These are phyloP conservation scores for Pugionium dolabratum DNA, from an alignment of 345 rosid genomes.

Conservation along the genomic window DNA sequence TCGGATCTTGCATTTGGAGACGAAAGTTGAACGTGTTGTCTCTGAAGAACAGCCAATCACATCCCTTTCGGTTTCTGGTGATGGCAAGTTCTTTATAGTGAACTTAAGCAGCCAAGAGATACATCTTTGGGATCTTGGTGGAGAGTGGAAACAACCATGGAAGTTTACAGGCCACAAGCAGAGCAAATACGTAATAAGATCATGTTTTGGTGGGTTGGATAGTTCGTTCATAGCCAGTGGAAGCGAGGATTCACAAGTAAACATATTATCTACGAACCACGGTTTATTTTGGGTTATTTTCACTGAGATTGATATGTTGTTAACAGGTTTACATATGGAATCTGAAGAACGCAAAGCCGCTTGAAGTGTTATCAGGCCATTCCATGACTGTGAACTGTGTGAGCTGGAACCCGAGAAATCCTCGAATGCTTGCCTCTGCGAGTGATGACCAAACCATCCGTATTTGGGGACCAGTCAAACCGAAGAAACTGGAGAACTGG, in stretches of 20 bases:
- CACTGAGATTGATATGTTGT: conserved; percentile 15
- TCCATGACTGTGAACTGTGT: conserved; percentile 81
- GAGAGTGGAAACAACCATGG: conserved; percentile 58
- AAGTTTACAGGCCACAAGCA: conserved; percentile 74
- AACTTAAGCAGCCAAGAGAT: conserved; percentile 87
- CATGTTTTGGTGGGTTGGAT: conserved; percentile 86
- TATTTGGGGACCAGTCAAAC: conserved; percentile 67
- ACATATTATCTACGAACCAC: not conserved
- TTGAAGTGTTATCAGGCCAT: conserved; percentile 78
- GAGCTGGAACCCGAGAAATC: conserved; percentile 82
- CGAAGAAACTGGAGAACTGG: conserved; percentile 23
- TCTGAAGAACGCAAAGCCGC: conserved; percentile 48
- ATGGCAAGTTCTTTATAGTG: conserved; percentile 71
- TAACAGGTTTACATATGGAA: conserved; percentile 88
- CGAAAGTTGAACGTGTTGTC: conserved; percentile 61
- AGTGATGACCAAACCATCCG: conserved; percentile 81
- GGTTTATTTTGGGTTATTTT: not conserved
- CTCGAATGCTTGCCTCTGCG: conserved; percentile 78
- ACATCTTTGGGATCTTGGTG: conserved; percentile 87
- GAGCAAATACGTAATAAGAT: conserved; percentile 73
- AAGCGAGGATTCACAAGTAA: conserved; percentile 80
- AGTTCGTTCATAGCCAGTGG: conserved; percentile 86
- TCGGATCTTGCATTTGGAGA: conserved; percentile 60
- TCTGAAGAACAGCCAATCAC: conserved; percentile 68
- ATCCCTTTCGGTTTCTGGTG: conserved; percentile 61